phyloP scores from a whole-genome alignment of 257 asterid genomes.

The Lantana camara region DNA sequence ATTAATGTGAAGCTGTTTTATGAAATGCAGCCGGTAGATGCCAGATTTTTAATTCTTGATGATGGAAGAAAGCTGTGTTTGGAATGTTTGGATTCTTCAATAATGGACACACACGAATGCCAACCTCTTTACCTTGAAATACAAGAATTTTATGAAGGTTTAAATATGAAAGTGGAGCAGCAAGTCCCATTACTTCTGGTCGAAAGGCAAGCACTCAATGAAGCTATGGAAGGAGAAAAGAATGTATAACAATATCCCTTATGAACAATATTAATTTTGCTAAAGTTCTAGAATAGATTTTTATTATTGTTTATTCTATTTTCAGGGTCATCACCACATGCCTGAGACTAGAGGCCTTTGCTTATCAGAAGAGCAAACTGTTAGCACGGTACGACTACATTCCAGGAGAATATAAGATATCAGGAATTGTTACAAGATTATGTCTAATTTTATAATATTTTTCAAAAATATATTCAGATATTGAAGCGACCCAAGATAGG shows the following conservation, averaged over 20 bases:
- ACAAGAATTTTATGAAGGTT: conserved; percentile 95
- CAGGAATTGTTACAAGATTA: background rate
- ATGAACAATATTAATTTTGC: background rate
- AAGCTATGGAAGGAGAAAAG: conserved; percentile 99
- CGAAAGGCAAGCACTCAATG: conserved; percentile 96
- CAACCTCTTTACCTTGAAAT: conserved; percentile 97
- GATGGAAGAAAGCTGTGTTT: conserved; percentile 95
- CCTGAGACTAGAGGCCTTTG: conserved; percentile 99
- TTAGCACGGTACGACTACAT: conserved; percentile 72
- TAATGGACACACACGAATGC: conserved; percentile 97
- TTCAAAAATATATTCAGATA: conserved; percentile 56
- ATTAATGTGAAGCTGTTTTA: conserved; percentile 21
- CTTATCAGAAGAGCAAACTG: conserved; percentile 94
- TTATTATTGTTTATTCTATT: conserved; percentile 9
- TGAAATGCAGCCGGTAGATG: conserved; percentile 78
- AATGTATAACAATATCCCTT: conserved; percentile 47
- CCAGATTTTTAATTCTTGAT: conserved; percentile 81
- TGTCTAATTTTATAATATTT: background rate
- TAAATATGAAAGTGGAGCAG: conserved; percentile 96
- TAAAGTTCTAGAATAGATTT: background rate
- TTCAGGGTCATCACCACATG: conserved; percentile 96
- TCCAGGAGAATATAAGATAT: background rate
- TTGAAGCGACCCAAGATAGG: conserved; percentile 88
- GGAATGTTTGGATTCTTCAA: conserved; percentile 94
- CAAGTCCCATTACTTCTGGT: conserved; percentile 93